A percentile compares a stretch with the other conserved stretches of the same genome.
Conservation (phyloP, 805 yeast genomes). For the Ogataea allantospora region DNA sequence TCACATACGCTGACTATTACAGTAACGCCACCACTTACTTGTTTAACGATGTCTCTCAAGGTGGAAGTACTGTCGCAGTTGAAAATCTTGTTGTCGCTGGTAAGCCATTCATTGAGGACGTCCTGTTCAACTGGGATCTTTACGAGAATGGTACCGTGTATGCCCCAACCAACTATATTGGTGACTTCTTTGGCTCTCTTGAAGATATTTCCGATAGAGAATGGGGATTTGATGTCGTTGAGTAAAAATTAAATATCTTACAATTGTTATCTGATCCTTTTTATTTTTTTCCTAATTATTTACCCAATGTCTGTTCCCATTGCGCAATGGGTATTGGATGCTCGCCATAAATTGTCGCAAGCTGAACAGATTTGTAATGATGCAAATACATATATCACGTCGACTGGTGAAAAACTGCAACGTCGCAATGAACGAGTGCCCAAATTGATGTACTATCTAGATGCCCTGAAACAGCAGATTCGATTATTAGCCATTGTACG, state of each 20-base stretch:
- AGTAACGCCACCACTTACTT: constrained; percentile 44
- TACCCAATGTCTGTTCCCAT: constrained; percentile 10
- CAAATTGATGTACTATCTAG: constrained; percentile 42
- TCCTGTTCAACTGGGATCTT: constrained; percentile 47
- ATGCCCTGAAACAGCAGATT: constrained; percentile 48
- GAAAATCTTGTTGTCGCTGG: constrained; percentile 55
- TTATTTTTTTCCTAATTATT: background rate
- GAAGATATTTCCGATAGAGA: constrained; percentile 36
- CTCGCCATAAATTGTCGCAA: constrained; percentile 44
- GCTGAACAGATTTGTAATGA: constrained; percentile 53
- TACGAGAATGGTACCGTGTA: constrained; percentile 32
- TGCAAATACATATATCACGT: constrained; percentile 42
- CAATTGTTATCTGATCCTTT: background rate
- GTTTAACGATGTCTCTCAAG: constrained; percentile 49
- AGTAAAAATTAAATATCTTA: background rate
- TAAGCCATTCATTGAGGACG: constrained; percentile 51
- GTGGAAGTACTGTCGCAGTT: constrained; percentile 49
- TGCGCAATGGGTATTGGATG: constrained; percentile 42
- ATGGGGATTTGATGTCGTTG: constrained; percentile 20
- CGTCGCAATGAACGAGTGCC: constrained; percentile 42
- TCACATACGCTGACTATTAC: constrained; percentile 41
- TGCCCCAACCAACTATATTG: constrained; percentile 53
- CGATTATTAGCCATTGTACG: constrained; percentile 36
- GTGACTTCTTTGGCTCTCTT: constrained; percentile 58
- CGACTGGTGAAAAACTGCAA: constrained; percentile 37